Evolutionary conservation across 345 rosid genomes (phyloP).

Genomic region (Eucalyptus cloeziana): DNA sequence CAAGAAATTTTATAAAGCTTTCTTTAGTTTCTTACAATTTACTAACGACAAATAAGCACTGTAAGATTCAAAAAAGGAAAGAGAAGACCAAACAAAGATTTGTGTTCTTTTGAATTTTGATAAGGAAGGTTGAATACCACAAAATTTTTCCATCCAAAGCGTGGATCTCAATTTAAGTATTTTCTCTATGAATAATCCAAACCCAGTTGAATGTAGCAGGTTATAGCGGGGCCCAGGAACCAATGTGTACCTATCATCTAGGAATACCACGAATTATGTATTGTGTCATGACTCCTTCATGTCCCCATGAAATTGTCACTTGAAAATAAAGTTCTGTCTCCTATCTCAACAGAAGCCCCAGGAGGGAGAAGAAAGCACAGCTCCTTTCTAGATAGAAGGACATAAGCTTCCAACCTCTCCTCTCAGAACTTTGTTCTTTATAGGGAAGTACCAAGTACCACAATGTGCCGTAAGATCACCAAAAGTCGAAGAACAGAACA

Average conservation of each 20-base stretch:
- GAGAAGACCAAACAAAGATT: neutral
- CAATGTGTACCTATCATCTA: neutral
- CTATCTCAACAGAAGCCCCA: neutral
- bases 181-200: neutral
- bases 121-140: neutral
- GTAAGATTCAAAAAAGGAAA: neutral
- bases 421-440: neutral
- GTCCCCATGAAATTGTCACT: neutral
- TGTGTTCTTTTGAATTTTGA: neutral
- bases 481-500: neutral
- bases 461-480: neutral
- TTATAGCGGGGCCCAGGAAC: neutral
- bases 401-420: neutral
- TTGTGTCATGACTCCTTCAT: neutral
- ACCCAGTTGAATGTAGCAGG: neutral
- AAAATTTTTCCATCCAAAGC: neutral
- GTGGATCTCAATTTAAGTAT: neutral
- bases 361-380: neutral
- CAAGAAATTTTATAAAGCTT: neutral
- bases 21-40: neutral
- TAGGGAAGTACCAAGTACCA: neutral
- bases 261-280: neutral
- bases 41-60: neutral
- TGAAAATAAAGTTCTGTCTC: neutral
- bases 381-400: neutral